Evolutionary conservation across 2,329 filamentous ascomycete genomes (phyloP), one percentile per base, ranked within the genome.

Genomic region (Fusarium liriodendri): DNA sequence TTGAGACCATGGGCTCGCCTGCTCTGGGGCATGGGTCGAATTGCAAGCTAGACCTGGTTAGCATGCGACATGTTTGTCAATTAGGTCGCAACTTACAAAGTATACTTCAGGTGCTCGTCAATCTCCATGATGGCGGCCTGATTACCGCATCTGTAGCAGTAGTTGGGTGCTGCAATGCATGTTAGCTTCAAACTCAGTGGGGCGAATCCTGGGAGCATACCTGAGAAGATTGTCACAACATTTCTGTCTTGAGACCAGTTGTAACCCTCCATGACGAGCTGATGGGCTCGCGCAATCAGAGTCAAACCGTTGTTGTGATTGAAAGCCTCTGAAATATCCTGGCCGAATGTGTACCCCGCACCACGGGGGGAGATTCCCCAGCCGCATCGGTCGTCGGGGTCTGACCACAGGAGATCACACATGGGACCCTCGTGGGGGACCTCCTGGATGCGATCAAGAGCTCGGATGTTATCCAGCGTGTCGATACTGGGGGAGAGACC

Each of bases 71-170:
- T 6, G 18, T 10, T 6, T 58, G 27, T 16, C 35, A 9, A 10
- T 22, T n/a, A 32, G 33, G 18, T 18, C 20, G 29, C 37, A 61
- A 92, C 95, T 85, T 90, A 98, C 96, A 99, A 98, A 81, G 97
- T 98, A 86, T 98, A 99, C 88, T 99, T 98, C 82, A 99, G 87
- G 84, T 98, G 95, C 86, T 99, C 97, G 77, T 98, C 97, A 84
- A 99, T 99, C 86, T 98, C 97, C 97, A 99, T 99, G 84, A 99
- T 98, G n/a, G 97, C 97, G 66, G 97, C 97, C 85, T 98, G 97
- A 85, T 99, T 99, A 82, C 97, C 97, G 82, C 97, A 99, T 83
- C 97, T 91, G 89, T 99, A 98, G 88, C 96, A 99, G 89, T 99
- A 99, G 84, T 96, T 96, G 73, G 94, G 94, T 63, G 94, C 94